These are phyloP conservation scores for Medicago ruthenica DNA, from an alignment of 306 rosid species.

Conservation along the genomic window DNA sequence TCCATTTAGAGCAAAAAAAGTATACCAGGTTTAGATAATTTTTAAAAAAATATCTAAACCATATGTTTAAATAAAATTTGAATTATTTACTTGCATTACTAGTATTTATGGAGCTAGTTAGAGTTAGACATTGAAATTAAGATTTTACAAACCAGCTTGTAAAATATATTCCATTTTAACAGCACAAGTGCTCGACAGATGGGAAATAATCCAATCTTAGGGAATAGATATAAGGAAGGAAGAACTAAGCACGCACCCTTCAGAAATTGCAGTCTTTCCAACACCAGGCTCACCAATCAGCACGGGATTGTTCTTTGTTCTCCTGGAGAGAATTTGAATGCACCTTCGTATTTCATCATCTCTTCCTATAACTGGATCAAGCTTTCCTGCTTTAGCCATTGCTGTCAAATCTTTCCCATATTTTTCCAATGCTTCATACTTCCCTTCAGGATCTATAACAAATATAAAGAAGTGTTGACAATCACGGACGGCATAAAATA, in stretches of 20 bases:
- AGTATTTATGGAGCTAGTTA: no score
- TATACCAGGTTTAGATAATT: no score
- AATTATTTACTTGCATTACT: no score
- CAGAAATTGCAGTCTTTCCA: conserved; percentile 97
- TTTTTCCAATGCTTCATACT: conserved; percentile 92
- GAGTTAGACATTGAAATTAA: background rate
- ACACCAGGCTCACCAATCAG: conserved; percentile 99
- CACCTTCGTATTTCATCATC: conserved; percentile 99
- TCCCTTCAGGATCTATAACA: conserved; percentile 93
- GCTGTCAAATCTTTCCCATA: conserved; percentile 97
- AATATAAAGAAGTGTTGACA: conserved; percentile 16
- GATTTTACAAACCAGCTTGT: background rate
- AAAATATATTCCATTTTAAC: conserved; percentile 1
- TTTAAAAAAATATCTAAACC: no score
- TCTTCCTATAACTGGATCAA: conserved; percentile 98
- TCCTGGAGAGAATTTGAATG: conserved; percentile 96
- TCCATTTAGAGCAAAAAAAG: no score
- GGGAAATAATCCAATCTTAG: conserved; percentile 1
- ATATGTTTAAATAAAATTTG: no score
- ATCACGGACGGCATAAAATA: no score
- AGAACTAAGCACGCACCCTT: conserved; percentile 68
- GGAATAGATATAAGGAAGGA: background rate
- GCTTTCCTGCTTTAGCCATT: conserved; percentile 93
- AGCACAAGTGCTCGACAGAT: background rate
- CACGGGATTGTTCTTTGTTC: conserved; percentile 98